A percentile compares a stretch with the other conserved stretches of the same genome.
phyloP scores from a whole-genome alignment of 768 basidiomycete species.

The Boletus barrowsii region DNA sequence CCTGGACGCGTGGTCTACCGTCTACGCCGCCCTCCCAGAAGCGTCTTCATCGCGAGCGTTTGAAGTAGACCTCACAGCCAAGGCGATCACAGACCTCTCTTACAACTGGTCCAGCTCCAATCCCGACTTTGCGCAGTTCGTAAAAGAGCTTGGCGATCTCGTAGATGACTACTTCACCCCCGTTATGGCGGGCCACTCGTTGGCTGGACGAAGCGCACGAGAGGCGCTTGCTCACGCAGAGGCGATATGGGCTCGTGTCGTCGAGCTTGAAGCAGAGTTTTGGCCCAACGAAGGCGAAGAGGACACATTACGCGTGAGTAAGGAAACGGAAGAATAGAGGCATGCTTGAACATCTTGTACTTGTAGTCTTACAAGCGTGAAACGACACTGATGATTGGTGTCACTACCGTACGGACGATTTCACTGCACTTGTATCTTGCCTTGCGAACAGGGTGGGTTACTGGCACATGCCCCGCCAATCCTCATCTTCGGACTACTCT shows the following conservation, averaged over 20 bases:
- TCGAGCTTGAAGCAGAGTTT: slow-evolving; percentile 60
- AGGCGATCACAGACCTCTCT: slow-evolving; percentile 48
- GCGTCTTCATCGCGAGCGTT: background rate
- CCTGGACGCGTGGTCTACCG: slow-evolving; percentile 63
- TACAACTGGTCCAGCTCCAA: slow-evolving; percentile 55
- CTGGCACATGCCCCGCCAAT: too few relatives aligned
- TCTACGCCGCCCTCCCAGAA: slow-evolving; percentile 25
- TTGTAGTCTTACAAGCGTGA: background rate
- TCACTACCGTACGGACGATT: too few relatives aligned
- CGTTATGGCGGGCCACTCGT: slow-evolving; percentile 32
- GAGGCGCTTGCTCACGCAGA: slow-evolving; percentile 37
- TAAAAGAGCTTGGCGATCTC: slow-evolving; percentile 45
- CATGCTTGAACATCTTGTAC: background rate
- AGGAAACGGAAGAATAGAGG: background rate
- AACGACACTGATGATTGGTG: too few relatives aligned
- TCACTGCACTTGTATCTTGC: too few relatives aligned
- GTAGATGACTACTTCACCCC: slow-evolving; percentile 41
- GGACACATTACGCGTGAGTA: background rate
- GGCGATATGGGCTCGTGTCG: slow-evolving; percentile 52
- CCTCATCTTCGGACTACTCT: too few relatives aligned
- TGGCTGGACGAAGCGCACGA: slow-evolving; percentile 4
- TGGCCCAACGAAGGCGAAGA: slow-evolving; percentile 51
- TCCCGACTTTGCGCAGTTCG: slow-evolving; percentile 51
- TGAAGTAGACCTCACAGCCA: slow-evolving; percentile 7
- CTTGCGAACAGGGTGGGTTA: too few relatives aligned